Evolutionary conservation across 139 green algal genomes (phyloP), one percentile per base, ranked within the genome.

Genomic region (Ulvella scutata): DNA sequence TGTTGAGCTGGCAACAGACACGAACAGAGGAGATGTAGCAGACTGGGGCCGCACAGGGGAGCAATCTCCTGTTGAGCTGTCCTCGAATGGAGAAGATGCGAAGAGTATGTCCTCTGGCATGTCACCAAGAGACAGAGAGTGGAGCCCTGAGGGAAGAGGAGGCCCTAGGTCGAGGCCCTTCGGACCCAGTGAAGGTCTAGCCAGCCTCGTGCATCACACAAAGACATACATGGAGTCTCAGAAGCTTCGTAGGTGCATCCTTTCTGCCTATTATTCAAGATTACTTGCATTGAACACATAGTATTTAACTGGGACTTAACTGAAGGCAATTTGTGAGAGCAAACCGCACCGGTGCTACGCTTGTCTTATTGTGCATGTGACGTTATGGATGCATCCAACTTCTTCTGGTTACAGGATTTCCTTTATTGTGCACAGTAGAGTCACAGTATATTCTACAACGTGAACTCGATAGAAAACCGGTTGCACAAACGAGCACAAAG

Each of bases 161-260:
- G 51, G 51, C 51, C 51, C 51, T 23, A n/a, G 51, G 33, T 10
- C 51, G 13, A 10, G 51, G 13, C 51, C 51, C 9, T 67, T 67
- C 33, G 51, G 51, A 9, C 51, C 51, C 20, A 26, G n/a, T 34
- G 51, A 67, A 29, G 51, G 51, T 26, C 51, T 67, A 29, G 51
- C 51, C 7, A 36, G n/a, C 0, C 51, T 67, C 6, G 51, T 67
- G 17, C 51, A 67, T 29, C 51, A 67, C 51, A 67, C 51, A 0
- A 67, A 75, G 51, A 78, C 67, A 28, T 78, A 78, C 61, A 72
- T 39, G 37, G 36, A 43, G 35, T 67, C 75, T 26, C 62, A 80
- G 62, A n/a, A 28, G 23, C 51, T 67, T 6, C 51, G 51, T 6
- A 67, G 33, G 36, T 76, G 39, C 62, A 43, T 4, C 31, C n/a